Evolutionary conservation across 1,284 basidiomycete genomes (phyloP), one percentile per base, ranked within the genome.

Genomic region (Fomes fomentarius): DNA sequence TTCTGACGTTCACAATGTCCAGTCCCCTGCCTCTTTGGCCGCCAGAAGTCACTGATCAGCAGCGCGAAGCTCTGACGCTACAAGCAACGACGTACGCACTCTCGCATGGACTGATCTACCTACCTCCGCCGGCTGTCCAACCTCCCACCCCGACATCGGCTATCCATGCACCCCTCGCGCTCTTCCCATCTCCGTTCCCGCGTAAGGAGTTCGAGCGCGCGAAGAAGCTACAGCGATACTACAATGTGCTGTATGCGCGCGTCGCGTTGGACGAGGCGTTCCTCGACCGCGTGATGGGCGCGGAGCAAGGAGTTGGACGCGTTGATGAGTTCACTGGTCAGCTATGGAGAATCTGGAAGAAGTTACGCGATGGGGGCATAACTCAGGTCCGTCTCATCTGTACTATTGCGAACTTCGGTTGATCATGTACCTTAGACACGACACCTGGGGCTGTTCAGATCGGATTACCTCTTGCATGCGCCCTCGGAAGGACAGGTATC

Each of bases 381-480:
- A 69, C 78, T n/a, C 77, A 78, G 73, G 79, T 80, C 54, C 33
- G 63, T 43, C 0, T 5, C 28, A 31, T 17, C 15, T 19, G 14
- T 40, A 12, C 25, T n/a, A 34, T 12, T 8, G 11, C 12, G 45
- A 19, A 30, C 15, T 17, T 19, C 31, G 33, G 35, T 50, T 33
- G 37, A 39, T 49, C 19, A 25, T 42, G 33, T 24, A 28, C 11
- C 44, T 8, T 67, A 98, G 91, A 82, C 85, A 1, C 74, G 93
- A 21, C 91, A 96, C 58, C 80, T 99, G 10, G 95, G 96, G 11
- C 75, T 99, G n/a, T 98, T 98, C 72, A 81, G 97, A 46, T 96
- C 94, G 14, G 96, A 99, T 74, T 99, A 98, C 72, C 79, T 99
- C 37, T 74, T 98, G n/a, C 93, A 99, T 66, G 71, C 77, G 31